Conservation (phyloP, 2,329 filamentous ascomycete species). For the Corinectria fuckeliana region DNA sequence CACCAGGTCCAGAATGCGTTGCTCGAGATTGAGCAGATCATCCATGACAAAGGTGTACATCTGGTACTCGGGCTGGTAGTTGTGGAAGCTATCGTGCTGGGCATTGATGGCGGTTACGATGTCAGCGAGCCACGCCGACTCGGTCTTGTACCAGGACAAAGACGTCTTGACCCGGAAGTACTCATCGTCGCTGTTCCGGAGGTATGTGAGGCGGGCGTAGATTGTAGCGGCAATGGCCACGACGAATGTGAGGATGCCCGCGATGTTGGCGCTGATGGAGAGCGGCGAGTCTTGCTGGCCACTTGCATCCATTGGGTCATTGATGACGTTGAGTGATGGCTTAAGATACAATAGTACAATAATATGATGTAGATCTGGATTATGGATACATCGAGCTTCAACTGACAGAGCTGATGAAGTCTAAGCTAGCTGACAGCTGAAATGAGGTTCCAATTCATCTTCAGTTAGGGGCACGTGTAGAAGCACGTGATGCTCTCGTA, state of each 20-base stretch:
- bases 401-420: not conserved
- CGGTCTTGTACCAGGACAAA: constrained; percentile 57
- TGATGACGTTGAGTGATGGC: not conserved
- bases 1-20: constrained; percentile 52
- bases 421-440: not conserved
- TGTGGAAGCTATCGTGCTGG: constrained; percentile 32
- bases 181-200: constrained; percentile 54
- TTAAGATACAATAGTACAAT: not conserved
- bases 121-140: constrained; percentile 53
- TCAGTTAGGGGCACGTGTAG: not conserved
- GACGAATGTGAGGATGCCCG: constrained; percentile 56
- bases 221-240: constrained; percentile 51
- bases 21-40: constrained; percentile 51
- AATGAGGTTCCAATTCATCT: not conserved
- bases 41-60: constrained; percentile 58
- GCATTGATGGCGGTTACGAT: constrained; percentile 44
- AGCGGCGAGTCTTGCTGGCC: constrained; percentile 50
- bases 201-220: constrained; percentile 53
- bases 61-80: constrained; percentile 48
- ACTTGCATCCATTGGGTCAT: constrained; percentile 31
- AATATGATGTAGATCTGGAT: not conserved
- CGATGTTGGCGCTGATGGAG: constrained; percentile 51
- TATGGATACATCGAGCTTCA: not conserved
- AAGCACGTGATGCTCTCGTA: not conserved
- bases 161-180: constrained; percentile 55